These are phyloP conservation scores for Helenozyma rhizophorensis DNA, from an alignment of 805 yeast genomes.

Conservation along the genomic window DNA sequence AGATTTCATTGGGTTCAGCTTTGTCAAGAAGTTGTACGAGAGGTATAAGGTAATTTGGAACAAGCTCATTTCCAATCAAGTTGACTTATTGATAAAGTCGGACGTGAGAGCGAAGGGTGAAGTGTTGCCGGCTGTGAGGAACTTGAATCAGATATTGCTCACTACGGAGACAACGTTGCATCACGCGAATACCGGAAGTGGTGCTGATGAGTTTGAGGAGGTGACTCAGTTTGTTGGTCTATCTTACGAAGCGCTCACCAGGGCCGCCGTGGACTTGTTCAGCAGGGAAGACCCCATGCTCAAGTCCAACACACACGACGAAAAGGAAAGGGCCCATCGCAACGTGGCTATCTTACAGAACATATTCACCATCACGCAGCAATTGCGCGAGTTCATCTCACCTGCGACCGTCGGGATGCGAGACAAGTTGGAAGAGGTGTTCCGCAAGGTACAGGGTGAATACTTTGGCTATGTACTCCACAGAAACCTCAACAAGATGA, in stretches of 20 bases:
- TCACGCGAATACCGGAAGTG: constrained; percentile 12
- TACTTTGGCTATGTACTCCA: constrained; percentile 32
- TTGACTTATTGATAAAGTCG: constrained; percentile 33
- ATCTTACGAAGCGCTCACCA: constrained; percentile 31
- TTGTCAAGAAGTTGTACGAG: constrained; percentile 48
- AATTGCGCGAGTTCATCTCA: constrained; percentile 23
- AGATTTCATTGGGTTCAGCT: constrained; percentile 52
- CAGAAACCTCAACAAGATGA: constrained; percentile 62
- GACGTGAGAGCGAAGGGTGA: constrained; percentile 35
- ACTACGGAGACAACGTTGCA: constrained; percentile 32
- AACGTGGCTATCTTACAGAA: constrained; percentile 40
- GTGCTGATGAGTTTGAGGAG: constrained; percentile 14
- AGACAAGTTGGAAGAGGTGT: constrained; percentile 22
- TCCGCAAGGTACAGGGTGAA: constrained; percentile 23
- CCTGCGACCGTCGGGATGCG: constrained; percentile 21
- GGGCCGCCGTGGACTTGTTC: constrained; percentile 32
- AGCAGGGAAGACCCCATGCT: constrained; percentile 40
- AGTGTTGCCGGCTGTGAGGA: constrained; percentile 29
- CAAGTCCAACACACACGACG: constrained; percentile 41
- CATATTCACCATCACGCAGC: constrained; percentile 32
- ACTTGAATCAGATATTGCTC: constrained; percentile 29
- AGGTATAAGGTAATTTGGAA: constrained; percentile 55
- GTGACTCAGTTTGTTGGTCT: constrained; percentile 22
- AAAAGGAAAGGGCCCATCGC: constrained; percentile 37
- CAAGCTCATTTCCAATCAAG: constrained; percentile 53